phyloP scores from a whole-genome alignment of 2,329 filamentous ascomycete species.

The Cryphonectria nitschkei region DNA sequence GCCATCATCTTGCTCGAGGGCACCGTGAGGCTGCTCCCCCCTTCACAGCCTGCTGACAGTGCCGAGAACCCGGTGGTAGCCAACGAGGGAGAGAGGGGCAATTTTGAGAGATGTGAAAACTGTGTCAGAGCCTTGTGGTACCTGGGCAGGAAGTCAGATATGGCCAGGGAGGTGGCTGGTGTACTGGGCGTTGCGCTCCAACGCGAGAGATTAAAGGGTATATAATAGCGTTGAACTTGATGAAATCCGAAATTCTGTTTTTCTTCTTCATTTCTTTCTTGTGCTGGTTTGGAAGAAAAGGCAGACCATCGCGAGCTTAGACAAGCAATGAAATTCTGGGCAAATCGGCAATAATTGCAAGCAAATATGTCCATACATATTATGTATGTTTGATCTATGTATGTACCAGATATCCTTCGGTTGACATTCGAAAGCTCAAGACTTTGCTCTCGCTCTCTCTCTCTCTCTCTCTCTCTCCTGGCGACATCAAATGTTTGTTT shows the following conservation, averaged over 20 bases:
- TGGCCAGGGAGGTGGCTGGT: constrained; percentile 25
- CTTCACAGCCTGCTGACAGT: constrained; percentile 22
- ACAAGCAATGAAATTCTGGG: neutral
- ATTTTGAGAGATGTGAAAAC: constrained; percentile 46
- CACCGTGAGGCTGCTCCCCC: neutral
- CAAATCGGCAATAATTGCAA: neutral
- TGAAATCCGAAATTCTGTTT: no score
- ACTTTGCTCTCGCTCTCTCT: no score
- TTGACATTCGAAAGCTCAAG: neutral
- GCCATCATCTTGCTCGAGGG: constrained; percentile 44
- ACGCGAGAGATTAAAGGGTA: constrained; percentile 10
- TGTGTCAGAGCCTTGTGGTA: constrained; percentile 59
- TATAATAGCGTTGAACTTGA: neutral
- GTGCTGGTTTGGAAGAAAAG: no score
- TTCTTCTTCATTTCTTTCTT: no score
- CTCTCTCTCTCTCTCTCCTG: no score
- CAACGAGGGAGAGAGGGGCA: constrained; percentile 30
- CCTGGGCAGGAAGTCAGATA: constrained; percentile 60
- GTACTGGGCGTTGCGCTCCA: constrained; percentile 18
- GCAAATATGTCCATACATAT: neutral
- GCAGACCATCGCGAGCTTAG: neutral
- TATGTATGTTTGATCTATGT: neutral
- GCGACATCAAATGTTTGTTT: no score
- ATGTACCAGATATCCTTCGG: neutral
- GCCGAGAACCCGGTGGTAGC: constrained; percentile 33